Evolutionary conservation across 2,329 filamentous ascomycete species (phyloP).

Genomic region (Aspergillus uvarum): DNA sequence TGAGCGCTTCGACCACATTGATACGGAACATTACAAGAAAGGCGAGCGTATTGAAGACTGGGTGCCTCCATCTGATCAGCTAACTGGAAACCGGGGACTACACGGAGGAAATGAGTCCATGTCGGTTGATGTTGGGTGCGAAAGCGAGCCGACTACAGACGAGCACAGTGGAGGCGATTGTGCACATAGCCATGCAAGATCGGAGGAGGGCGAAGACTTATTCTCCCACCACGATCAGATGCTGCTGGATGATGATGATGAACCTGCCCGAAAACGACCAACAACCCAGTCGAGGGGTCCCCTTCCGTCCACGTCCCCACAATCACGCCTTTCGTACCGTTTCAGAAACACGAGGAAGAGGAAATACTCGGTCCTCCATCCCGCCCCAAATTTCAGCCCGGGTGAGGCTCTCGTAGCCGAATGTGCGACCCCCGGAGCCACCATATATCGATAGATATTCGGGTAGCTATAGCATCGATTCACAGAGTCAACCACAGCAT

Average conservation of each 20-base stretch:
- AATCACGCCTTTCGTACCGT: neutral
- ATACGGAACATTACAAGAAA: slow-evolving; percentile 51
- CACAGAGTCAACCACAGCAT: neutral
- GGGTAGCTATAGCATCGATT: neutral
- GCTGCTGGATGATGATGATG: slow-evolving; percentile 3
- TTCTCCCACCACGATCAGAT: slow-evolving; percentile 8
- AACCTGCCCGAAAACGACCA: neutral
- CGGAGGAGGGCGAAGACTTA: slow-evolving; percentile 5
- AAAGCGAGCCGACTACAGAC: slow-evolving; percentile 8
- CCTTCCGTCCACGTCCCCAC: neutral
- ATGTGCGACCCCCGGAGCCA: slow-evolving; percentile 9
- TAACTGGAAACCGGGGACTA: slow-evolving; percentile 20
- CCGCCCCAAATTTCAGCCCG: neutral
- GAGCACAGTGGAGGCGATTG: slow-evolving; percentile 17
- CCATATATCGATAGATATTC: slow-evolving; percentile 1
- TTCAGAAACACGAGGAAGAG: slow-evolving; percentile 14
- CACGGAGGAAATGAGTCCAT: slow-evolving; percentile 7
- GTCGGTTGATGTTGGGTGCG: slow-evolving; percentile 1
- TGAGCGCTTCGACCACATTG: slow-evolving; percentile 71
- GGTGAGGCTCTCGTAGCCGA: neutral
- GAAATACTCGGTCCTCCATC: slow-evolving; percentile 10
- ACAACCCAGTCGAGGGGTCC: neutral
- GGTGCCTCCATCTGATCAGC: slow-evolving; percentile 29
- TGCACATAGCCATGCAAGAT: slow-evolving; percentile 9
- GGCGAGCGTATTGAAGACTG: slow-evolving; percentile 37